These are phyloP conservation scores for Keithomyces neogunnii DNA, from an alignment of 2,329 filamentous ascomycete genomes.

Conservation along the genomic window DNA sequence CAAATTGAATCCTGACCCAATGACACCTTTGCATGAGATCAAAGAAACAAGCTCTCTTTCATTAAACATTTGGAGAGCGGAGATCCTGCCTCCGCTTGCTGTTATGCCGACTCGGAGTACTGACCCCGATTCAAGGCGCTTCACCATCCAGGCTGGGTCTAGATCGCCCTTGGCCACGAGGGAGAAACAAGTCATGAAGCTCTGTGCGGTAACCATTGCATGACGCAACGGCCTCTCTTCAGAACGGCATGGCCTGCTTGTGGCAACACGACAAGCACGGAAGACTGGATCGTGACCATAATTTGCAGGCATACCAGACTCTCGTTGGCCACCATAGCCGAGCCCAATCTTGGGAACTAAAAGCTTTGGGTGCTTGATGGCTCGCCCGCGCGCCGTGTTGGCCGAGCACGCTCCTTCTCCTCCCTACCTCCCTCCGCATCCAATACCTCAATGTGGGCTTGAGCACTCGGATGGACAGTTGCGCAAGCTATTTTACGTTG, in stretches of 20 bases:
- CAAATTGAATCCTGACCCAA: too few species aligned
- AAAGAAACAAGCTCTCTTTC: too few species aligned
- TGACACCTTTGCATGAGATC: too few species aligned
- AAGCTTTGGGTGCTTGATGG: neutral
- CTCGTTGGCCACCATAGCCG: neutral
- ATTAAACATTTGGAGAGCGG: too few species aligned
- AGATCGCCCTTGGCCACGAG: neutral
- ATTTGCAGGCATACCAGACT: neutral
- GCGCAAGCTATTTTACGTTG: neutral
- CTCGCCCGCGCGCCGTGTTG: neutral
- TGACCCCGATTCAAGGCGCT: neutral
- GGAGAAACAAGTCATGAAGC: neutral
- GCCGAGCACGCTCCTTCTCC: neutral
- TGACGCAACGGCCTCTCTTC: neutral
- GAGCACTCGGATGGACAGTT: neutral
- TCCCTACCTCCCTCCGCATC: neutral
- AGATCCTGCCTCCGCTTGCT: too few species aligned
- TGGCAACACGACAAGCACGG: neutral
- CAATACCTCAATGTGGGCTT: neutral
- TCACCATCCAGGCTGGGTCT: neutral
- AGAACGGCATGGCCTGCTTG: neutral
- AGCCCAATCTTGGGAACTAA: neutral
- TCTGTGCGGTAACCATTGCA: neutral
- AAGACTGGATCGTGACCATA: neutral
- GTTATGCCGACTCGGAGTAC: neutral